These are phyloP conservation scores for Chaetoscypha palmicola DNA, from an alignment of 2,329 filamentous ascomycete species.

Conservation along the genomic window DNA sequence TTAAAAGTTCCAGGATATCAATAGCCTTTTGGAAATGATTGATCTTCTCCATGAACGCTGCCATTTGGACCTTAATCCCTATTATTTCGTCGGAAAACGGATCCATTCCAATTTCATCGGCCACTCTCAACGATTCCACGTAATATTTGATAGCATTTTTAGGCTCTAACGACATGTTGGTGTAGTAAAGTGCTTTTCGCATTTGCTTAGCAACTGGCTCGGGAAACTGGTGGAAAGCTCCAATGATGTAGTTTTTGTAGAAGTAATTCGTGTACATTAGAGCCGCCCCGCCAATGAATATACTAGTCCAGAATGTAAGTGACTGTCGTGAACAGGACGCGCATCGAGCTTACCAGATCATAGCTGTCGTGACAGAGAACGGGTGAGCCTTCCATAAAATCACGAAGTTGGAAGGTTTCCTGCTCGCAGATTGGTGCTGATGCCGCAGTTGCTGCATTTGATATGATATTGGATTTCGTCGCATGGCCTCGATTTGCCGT, in stretches of 20 bases:
- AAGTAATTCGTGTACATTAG: slow-evolving; percentile 27
- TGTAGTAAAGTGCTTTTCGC: slow-evolving; percentile 80
- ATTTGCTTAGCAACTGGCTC: slow-evolving; percentile 69
- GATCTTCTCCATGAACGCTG: slow-evolving; percentile 72
- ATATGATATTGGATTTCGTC: slow-evolving; percentile 16
- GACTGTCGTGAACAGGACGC: too few species aligned
- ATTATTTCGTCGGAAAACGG: slow-evolving; percentile 87
- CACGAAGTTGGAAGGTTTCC: slow-evolving; percentile 4
- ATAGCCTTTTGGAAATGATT: slow-evolving; percentile 63
- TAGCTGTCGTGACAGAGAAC: slow-evolving; percentile 25
- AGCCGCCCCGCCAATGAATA: slow-evolving; percentile 20
- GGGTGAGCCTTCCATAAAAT: slow-evolving; percentile 26
- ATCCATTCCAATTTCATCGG: slow-evolving; percentile 69
- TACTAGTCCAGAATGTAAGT: too few species aligned
- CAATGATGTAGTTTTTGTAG: slow-evolving; percentile 30
- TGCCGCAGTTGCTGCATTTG: slow-evolving; percentile 24
- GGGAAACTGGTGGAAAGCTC: slow-evolving; percentile 51
- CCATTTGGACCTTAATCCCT: slow-evolving; percentile 78
- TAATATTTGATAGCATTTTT: slow-evolving; percentile 78
- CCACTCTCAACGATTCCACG: slow-evolving; percentile 67
- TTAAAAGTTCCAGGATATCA: slow-evolving; percentile 70
- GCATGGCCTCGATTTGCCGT: slow-evolving; percentile 17
- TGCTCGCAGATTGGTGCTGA: slow-evolving; percentile 17
- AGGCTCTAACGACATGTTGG: slow-evolving; percentile 67
- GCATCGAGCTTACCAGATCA: slow-evolving; percentile 24